Evolutionary conservation across 345 rosid genomes (phyloP).

Genomic region (Citrus sinensis): DNA sequence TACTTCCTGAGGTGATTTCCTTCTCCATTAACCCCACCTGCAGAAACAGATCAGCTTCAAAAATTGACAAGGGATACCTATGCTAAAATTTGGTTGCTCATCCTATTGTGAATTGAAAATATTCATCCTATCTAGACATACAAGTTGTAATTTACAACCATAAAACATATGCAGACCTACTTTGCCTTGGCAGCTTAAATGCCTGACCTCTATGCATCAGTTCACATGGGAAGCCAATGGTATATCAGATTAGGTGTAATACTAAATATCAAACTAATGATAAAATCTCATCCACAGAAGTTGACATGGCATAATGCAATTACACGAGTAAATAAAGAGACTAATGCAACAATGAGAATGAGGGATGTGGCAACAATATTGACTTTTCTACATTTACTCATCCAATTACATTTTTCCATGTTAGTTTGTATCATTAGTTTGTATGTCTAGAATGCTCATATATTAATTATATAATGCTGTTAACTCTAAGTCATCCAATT

Average conservation of each 20-base stretch:
- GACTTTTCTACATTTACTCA: not conserved
- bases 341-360: not conserved
- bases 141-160: not conserved
- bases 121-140: not conserved
- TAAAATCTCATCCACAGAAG: not conserved
- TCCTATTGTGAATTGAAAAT: not conserved
- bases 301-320: not conserved
- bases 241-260: not conserved
- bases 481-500: not conserved
- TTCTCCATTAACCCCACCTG: constrained; percentile 43
- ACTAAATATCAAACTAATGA: not conserved
- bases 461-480: not conserved
- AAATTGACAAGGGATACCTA: not conserved
- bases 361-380: not conserved
- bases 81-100: not conserved
- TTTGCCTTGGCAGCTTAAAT: not conserved
- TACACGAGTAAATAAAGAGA: not conserved
- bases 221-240: not conserved
- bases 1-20: constrained; percentile 32
- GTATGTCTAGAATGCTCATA: not conserved
- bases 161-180: not conserved
- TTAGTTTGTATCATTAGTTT: not conserved
- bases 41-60: constrained; percentile 20
- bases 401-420: not conserved
- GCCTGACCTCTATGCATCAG: not conserved